Base-by-base conservation (phyloP, 495 filamentous ascomycete species). In the Acidiella bohemica region DNA sequence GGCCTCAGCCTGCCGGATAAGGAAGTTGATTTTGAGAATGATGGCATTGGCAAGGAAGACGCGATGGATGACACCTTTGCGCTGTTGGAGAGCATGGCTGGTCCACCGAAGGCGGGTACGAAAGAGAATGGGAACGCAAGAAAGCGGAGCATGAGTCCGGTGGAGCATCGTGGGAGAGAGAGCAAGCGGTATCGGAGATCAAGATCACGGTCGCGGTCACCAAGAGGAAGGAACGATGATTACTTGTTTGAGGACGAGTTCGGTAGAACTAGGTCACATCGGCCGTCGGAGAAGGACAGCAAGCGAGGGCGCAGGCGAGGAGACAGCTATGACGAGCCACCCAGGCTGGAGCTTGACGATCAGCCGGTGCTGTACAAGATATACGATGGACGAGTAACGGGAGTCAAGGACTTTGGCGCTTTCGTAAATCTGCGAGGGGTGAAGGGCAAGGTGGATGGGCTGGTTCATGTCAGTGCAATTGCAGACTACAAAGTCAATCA, bases 381-480 rank as follows among this genome's bases (percentile, higher is more conserved):
- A 0, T 97, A 97, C 54, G 75, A 84, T 53, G 90, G 90, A 12
- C 74, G 75, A 44, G 80, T 96, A 29, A 93, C 84, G 2, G 85
- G 86, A 0, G 67, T 96, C 22, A 95, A 93, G 56, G 82, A 94
- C 49, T 97, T 95, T 62, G 90, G 90, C 24, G 84, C 79, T 10
- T 97, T 97, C 59, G 86, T 97, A 36, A 95, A 88, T 50, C 60
- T 97, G n/a, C 66, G 75, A 51, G 82, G 84, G 18, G 78, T 97
- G 3, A 75, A 68, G 56, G 84, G 87, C 12, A 92, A 85, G 55
- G 80, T 92, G 17, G 87, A 93, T 53, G 90, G 90, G 2, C 68
- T 97, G 54, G 88, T 96, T 5, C 90, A 97, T 59, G 73, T 97
- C n/a, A 93, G 88, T 22, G 81, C 81, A n/a, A 81, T 96, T 64